These are phyloP conservation scores for Neurospora pannonica DNA, from an alignment of 495 filamentous ascomycete species.

Conservation along the genomic window DNA sequence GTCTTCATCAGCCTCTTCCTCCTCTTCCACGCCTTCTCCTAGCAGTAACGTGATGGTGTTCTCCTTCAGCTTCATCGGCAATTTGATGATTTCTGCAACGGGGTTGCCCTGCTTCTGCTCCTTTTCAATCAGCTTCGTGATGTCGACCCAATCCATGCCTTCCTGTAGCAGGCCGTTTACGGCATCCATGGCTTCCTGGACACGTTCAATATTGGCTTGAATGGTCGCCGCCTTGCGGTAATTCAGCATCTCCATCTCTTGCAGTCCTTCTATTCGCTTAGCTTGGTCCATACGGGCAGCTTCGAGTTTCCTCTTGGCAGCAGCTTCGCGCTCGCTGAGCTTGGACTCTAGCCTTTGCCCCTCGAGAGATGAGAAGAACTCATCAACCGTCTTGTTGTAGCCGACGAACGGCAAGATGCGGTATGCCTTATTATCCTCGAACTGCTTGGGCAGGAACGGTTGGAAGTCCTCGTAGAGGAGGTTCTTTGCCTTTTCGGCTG, in stretches of 20 bases:
- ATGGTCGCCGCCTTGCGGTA: constrained; percentile 83
- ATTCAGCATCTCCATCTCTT: constrained; percentile 71
- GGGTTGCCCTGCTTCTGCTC: constrained; percentile 74
- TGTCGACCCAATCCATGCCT: constrained; percentile 95
- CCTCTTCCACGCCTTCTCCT: constrained; percentile 55
- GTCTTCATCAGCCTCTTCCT: constrained; percentile 43
- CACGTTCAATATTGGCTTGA: constrained; percentile 76
- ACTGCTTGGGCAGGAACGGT: constrained; percentile 81
- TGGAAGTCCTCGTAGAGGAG: constrained; percentile 92
- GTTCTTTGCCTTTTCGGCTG: constrained; percentile 28
- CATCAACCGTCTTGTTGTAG: constrained; percentile 88
- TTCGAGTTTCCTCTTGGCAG: constrained; percentile 74
- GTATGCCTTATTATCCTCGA: constrained; percentile 53
- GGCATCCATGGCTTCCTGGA: constrained; percentile 84
- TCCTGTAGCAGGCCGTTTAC: constrained; percentile 82
- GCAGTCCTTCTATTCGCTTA: constrained; percentile 71
- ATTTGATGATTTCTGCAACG: constrained; percentile 76
- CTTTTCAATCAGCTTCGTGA: constrained; percentile 75
- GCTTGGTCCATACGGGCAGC: constrained; percentile 71
- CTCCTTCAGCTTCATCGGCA: constrained; percentile 81
- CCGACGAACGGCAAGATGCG: constrained; percentile 66
- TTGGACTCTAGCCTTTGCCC: constrained; percentile 82
- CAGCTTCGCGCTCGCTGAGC: constrained; percentile 69
- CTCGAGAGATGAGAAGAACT: constrained; percentile 94
- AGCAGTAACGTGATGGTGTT: constrained; percentile 79